These are phyloP conservation scores for Diaporthe helianthi DNA, from an alignment of 2,329 filamentous ascomycete species.

Conservation along the genomic window DNA sequence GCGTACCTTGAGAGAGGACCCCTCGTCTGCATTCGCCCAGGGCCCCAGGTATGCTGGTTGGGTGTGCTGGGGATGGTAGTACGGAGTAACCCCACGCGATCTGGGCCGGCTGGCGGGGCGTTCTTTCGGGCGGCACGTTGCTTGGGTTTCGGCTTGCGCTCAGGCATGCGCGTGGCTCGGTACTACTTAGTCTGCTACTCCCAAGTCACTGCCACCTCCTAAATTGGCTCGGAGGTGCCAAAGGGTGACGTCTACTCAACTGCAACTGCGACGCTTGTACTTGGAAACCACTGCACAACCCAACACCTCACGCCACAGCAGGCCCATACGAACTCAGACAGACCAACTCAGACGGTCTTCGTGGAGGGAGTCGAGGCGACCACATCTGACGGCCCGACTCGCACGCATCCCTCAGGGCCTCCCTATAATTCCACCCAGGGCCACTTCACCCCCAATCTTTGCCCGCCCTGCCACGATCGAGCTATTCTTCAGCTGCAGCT, in stretches of 20 bases:
- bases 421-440: slow-evolving; percentile 9
- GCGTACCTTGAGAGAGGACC: neutral
- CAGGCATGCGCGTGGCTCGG: neutral
- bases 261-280: slow-evolving; percentile 1
- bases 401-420: neutral
- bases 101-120: slow-evolving; percentile 19
- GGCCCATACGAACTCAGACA: no score
- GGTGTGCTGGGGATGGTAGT: neutral
- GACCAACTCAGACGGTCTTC: neutral
- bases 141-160: slow-evolving; percentile 13
- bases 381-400: slow-evolving; percentile 16
- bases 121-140: neutral
- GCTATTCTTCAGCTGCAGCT: neutral
- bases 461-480: neutral
- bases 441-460: neutral
- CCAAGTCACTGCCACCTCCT: slow-evolving; percentile 39
- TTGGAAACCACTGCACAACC: neutral
- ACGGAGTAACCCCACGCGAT: slow-evolving; percentile 23
- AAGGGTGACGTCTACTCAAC: slow-evolving; percentile 17
- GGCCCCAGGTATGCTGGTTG: no score
- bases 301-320: slow-evolving; percentile 10
- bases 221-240: slow-evolving; percentile 16
- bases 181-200: slow-evolving; percentile 20
- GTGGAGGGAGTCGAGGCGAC: neutral
- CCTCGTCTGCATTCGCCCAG: neutral